Conservation (phyloP, 106 monocot species). For the Dendrobium catenatum region DNA sequence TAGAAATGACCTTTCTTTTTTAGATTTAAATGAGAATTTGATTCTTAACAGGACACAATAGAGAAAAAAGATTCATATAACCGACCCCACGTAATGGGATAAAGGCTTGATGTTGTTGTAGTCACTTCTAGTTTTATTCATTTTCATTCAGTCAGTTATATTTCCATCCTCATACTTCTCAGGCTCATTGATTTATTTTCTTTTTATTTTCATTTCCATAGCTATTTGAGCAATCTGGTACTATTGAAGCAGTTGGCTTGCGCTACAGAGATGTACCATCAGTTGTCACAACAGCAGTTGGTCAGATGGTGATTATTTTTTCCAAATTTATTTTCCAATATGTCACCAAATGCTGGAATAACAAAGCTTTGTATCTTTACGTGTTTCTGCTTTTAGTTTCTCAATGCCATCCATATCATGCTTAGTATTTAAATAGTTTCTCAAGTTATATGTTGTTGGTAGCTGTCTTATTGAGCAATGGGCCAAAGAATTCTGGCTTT, state of each 20-base stretch:
- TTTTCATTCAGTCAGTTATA: not conserved
- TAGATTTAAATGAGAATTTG: too few relatives aligned
- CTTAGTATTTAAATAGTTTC: not conserved
- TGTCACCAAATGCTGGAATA: not conserved
- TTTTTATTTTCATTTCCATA: not conserved
- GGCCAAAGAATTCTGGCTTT: not conserved
- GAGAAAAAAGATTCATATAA: too few relatives aligned
- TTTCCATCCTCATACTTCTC: not conserved
- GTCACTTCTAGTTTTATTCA: not conserved
- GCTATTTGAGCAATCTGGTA: conserved; percentile 35
- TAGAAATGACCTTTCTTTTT: too few relatives aligned
- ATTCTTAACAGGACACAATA: too few relatives aligned
- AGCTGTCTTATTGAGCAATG: not conserved
- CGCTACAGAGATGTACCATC: conserved; percentile 20
- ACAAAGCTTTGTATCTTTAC: not conserved
- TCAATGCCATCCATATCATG: not conserved
- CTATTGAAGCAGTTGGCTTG: conserved; percentile 28
- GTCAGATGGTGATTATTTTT: conserved; percentile 30
- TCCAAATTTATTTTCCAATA: not conserved
- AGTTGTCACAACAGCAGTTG: conserved; percentile 34
- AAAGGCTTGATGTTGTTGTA: not conserved
- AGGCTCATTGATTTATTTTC: not conserved
- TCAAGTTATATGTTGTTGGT: not conserved
- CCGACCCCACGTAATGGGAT: too few relatives aligned
- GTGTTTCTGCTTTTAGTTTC: not conserved